phyloP scores from a whole-genome alignment of 2,329 filamentous ascomycete genomes.

The Leptographium procerum region DNA sequence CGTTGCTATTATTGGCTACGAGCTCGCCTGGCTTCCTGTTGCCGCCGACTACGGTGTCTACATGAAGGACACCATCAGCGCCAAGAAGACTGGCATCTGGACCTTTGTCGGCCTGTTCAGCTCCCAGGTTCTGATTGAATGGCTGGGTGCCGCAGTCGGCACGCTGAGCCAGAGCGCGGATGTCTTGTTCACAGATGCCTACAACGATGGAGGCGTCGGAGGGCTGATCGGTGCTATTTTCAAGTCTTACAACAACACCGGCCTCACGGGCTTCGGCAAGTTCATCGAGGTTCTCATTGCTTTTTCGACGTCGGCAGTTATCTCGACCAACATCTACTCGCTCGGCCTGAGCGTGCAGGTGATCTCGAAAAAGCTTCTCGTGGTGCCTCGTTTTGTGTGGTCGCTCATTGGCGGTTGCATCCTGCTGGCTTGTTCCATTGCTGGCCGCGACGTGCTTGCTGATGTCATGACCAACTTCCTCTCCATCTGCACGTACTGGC shows the following conservation, averaged over 20 bases:
- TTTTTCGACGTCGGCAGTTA: conserved; percentile 5
- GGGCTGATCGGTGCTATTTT: conserved; percentile 11
- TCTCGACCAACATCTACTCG: conserved; percentile 10
- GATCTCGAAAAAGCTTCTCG: conserved; percentile 6
- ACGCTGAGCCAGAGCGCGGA: conserved; percentile 8
- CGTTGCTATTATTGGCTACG: conserved; percentile 15
- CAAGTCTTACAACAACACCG: conserved; percentile 4
- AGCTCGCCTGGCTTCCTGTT: conserved; percentile 14
- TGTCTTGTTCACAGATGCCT: conserved; percentile 8
- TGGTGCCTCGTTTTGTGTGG: conserved; percentile 9
- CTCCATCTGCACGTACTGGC: conserved; percentile 10
- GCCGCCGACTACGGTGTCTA: conserved; percentile 9
- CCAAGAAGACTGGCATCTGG: conserved; percentile 1
- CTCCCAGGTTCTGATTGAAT: conserved; percentile 10
- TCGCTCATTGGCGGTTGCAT: conserved; percentile 5
- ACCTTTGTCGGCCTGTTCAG: conserved; percentile 3
- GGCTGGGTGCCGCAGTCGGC: conserved; percentile 10
- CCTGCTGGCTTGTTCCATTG: conserved; percentile 7
- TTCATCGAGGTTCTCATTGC: conserved; percentile 8
- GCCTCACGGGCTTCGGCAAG: conserved; percentile 7
- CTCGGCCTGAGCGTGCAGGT: conserved; percentile 10
- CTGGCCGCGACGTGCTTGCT: conserved; percentile 8
- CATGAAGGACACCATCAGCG: background rate
- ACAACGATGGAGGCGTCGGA: conserved; percentile 8
- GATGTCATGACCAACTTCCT: conserved; percentile 11